Conservation (phyloP, 345 rosid species). For the Passiflora organensis region DNA sequence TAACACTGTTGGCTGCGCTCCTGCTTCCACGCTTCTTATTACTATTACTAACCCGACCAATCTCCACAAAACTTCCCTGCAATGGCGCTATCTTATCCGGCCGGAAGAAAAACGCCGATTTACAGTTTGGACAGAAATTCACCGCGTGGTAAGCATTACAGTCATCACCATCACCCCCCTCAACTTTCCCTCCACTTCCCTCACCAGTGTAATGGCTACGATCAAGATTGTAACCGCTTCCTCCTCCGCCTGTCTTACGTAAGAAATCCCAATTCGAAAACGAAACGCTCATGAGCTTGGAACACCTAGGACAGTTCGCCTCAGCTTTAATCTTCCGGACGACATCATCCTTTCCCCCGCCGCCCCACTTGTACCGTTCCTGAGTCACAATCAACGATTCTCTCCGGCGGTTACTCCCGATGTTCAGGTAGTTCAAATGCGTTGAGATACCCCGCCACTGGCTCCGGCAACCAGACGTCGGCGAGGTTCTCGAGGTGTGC, state of each 20-base stretch:
- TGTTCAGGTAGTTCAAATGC: conserved; percentile 38
- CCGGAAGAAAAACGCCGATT: conserved; percentile 74
- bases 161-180: background rate
- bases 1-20: background rate
- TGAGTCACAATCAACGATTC: conserved; percentile 42
- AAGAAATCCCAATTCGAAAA: conserved; percentile 52
- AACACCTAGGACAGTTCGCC: conserved; percentile 91
- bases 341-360: conserved; percentile 5
- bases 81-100: conserved; percentile 61
- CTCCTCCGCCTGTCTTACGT: background rate
- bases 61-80: conserved; percentile 87
- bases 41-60: conserved; percentile 41
- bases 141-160: conserved; percentile 45
- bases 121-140: conserved; percentile 84
- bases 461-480: conserved; percentile 11
- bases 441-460: conserved; percentile 25
- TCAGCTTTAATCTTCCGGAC: conserved; percentile 75
- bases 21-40: background rate
- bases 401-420: conserved; percentile 40
- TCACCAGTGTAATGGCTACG: background rate
- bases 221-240: conserved; percentile 11
- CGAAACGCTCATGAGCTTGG: conserved; percentile 73
- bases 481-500: conserved; percentile 17
- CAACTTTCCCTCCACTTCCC: background rate
- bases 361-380: conserved; percentile 71